Evolutionary conservation across 169 alveolate genomes (phyloP), one percentile per base, ranked within the genome.

Genomic region (Gregarina niphandrodes): DNA sequence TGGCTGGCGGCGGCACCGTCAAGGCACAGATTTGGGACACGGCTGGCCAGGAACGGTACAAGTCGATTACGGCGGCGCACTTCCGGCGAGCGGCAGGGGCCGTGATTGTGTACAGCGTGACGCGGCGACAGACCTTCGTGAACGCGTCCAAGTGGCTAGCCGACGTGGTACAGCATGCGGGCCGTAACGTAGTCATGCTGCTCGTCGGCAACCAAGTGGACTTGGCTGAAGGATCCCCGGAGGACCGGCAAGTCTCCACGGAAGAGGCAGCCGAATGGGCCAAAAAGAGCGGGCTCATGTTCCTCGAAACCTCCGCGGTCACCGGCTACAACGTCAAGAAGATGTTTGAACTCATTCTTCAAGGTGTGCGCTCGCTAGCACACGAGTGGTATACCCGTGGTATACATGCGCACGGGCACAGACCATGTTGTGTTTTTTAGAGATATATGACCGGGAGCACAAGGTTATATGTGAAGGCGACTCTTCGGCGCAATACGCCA

Each of bases 181-280:
- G 91, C 45, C 94, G 92, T 6, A 96, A 88, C 53, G 84, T 88
- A 30, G 96, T 89, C 12, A 81, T 91, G 17, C 80, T 83, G 75
- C 70, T 93, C 24, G 96, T 93, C 2, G 99, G 98, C 23, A 93
- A 93, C 69, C 90, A 91, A 67, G 71, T 84, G n/a, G 99, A 92
- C 55, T 63, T 83, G 26, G 80, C 80, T 31, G 85, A 79, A 19
- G 64, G 70, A 20, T 82, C 81, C 48, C 81, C 87, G 20, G 53
- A 63, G 15, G 55, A 53, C 28, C 57, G 98, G 45, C 86, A 85
- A 70, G 53, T 50, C 12, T 47, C 51, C 0, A 31, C 24, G 15
- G 52, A 41, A 22, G 3, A 26, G 21, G 60, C 54, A 1, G 52
- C 50, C 20, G 28, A 26, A n/a, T 50, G 16, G 16, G 60, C 60